phyloP scores from a whole-genome alignment of 1,284 basidiomycete species.

The Porodaedalea pini region DNA sequence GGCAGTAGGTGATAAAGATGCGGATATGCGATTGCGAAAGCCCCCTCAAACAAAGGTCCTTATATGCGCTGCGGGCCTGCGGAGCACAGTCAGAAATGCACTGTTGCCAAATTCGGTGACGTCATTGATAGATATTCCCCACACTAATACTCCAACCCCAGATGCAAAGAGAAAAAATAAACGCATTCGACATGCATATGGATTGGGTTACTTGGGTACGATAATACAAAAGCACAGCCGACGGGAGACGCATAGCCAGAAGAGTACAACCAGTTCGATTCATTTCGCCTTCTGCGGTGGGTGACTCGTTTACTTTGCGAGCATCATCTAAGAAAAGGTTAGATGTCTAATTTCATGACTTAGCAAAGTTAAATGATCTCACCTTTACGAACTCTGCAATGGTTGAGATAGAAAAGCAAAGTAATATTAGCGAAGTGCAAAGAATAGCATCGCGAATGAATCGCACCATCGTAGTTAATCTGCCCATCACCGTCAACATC shows the following conservation, averaged over 20 bases:
- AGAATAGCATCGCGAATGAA: neutral
- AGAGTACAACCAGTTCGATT: neutral
- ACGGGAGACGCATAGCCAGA: neutral
- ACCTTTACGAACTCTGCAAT: constrained; percentile 68
- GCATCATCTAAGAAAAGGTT: constrained; percentile 47
- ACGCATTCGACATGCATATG: neutral
- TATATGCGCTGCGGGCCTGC: neutral
- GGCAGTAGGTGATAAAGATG: neutral
- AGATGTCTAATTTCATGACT: constrained; percentile 9
- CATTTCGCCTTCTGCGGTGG: neutral
- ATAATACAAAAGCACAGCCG: constrained; percentile 6
- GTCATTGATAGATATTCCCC: no score
- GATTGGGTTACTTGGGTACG: neutral
- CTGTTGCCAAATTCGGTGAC: no score
- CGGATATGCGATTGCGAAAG: no score
- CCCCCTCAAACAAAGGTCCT: no score
- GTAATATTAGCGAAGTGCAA: neutral
- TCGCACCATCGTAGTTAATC: constrained; percentile 78
- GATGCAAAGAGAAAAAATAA: neutral
- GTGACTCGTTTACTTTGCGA: constrained; percentile 41
- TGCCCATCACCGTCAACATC: constrained; percentile 94
- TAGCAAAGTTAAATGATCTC: constrained; percentile 18
- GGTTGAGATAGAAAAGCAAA: neutral
- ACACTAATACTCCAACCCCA: neutral
- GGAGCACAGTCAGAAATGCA: neutral